Evolutionary conservation across 176 grass and related monocot species (phyloP), one percentile per base, ranked within the genome.

Genomic region (Otatea glauca): DNA sequence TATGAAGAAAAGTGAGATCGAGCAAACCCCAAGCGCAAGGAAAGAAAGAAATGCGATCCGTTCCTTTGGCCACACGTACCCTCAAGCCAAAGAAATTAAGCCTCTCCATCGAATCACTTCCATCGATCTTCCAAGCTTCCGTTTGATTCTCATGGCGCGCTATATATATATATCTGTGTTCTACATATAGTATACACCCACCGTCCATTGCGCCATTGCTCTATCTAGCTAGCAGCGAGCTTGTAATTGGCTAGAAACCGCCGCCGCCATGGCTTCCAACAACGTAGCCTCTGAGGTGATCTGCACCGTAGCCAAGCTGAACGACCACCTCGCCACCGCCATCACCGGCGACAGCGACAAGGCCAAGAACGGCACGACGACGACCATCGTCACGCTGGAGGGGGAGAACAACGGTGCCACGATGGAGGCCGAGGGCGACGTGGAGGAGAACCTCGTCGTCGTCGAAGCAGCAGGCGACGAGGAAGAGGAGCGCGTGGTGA

Each of bases 321-420:
- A 87, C 16, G 80, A 87, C 35, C 88, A 82, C 65, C 94, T 97
- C 2, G 84, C 81, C 74, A 24, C 65, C 20, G 76, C 76, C 27
- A 47, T 71, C 64, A 41, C 81, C 54, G 78, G 73, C 39, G 34
- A 41, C 17, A 72, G 53, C 21, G 34, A 45, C 18, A 63, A 73
- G 17, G 24, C 63, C 6, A 37, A 70, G 21, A 14, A 10, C 65
- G 87, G 65, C 54, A 78, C 37, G 7, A 50, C 32, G 44, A 10
- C 79, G 0, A 89, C 75, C 73, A 74, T 97, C 81, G 75, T 94
- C 83, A 92, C 96, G 68, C 75, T 96, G 44, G 76, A 79, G 0
- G 88, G 93, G 66, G 92, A 92, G 64, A 99, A 91, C 90, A 80
- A 75, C 39, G 93, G 97, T 6, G 90, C 97, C 3, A 39, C 74